Evolutionary conservation across 164 flowering plant genomes (phyloP).

Genomic region (Hamamelis virginiana): DNA sequence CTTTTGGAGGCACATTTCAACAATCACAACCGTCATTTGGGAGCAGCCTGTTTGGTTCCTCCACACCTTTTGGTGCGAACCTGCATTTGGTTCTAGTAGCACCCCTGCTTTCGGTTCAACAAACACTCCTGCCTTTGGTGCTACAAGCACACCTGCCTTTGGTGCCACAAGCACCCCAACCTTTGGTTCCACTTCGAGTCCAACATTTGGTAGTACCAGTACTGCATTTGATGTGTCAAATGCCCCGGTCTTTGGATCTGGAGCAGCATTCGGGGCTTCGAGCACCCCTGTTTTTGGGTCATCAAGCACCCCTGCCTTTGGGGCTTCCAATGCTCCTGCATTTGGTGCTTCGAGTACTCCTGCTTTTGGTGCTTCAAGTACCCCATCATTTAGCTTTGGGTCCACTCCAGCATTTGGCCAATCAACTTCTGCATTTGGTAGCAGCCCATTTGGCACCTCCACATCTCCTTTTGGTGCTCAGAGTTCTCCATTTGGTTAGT

Average conservation of each 20-base stretch:
- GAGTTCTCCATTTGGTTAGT: conserved; percentile 63
- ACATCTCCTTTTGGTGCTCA: conserved; percentile 68
- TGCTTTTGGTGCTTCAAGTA: conserved; percentile 52
- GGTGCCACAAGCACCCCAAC: conserved; percentile 56
- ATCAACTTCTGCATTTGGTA: conserved; percentile 68
- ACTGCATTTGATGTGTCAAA: conserved; percentile 58
- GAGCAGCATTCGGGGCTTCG: conserved; percentile 57
- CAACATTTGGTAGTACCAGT: conserved; percentile 60
- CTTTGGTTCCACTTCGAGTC: conserved; percentile 44
- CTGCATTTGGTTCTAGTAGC: conserved; percentile 64
- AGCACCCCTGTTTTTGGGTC: conserved; percentile 47
- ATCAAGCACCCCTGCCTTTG: conserved; percentile 41
- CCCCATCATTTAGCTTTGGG: conserved; percentile 47
- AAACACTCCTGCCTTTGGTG: conserved; percentile 54
- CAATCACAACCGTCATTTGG: conserved; percentile 92
- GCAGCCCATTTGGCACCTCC: conserved; percentile 57
- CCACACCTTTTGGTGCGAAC: conserved; percentile 68
- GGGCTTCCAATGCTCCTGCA: conserved; percentile 36
- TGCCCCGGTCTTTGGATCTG: conserved; percentile 42
- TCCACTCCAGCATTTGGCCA: conserved; percentile 69
- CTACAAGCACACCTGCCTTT: conserved; percentile 57
- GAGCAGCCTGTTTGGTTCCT: conserved; percentile 63
- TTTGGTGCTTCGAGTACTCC: conserved; percentile 46
- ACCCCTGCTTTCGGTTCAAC: conserved; percentile 60
- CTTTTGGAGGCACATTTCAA: conserved; percentile 83